A percentile compares a stretch with the other conserved stretches of the same genome.
phyloP scores from a whole-genome alignment of 352 stramenopile species.

The Globisporangium orthogonon region DNA sequence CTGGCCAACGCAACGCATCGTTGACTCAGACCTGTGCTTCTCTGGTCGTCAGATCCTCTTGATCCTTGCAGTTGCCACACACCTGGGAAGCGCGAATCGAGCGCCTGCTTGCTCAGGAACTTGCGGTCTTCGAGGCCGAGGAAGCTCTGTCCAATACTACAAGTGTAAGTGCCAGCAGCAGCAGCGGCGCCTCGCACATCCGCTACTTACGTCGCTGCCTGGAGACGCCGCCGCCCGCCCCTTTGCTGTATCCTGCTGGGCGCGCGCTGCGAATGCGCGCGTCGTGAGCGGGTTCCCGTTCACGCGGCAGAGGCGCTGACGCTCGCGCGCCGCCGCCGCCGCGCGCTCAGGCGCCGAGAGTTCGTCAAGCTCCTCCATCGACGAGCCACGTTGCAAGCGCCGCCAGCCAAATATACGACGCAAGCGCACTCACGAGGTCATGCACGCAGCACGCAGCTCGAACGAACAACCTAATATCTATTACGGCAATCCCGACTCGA shows the following conservation, averaged over 20 bases:
- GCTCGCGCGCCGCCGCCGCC: slow-evolving; percentile 21
- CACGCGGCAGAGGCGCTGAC: slow-evolving; percentile 22
- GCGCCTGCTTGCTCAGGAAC: slow-evolving; percentile 35
- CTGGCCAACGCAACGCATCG: slow-evolving; percentile 5
- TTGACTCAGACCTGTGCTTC: neutral
- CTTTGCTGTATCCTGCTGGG: slow-evolving; percentile 15
- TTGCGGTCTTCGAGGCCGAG: slow-evolving; percentile 32
- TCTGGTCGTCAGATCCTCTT: slow-evolving; percentile 3
- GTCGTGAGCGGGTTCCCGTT: slow-evolving; percentile 39
- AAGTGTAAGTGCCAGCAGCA: neutral
- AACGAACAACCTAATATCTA: neutral
- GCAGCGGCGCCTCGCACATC: neutral
- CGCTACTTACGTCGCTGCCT: slow-evolving; percentile 6
- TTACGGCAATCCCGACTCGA: neutral
- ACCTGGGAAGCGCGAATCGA: slow-evolving; percentile 23
- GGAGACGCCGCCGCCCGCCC: neutral
- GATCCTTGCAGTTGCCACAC: neutral
- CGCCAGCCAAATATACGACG: neutral
- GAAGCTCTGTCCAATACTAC: slow-evolving; percentile 24
- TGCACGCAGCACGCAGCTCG: neutral
- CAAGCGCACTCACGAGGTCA: neutral
- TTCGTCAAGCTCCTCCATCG: slow-evolving; percentile 23
- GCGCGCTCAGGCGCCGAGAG: slow-evolving; percentile 21
- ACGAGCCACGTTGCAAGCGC: neutral
- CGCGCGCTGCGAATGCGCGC: slow-evolving; percentile 22